Conservation (phyloP, 371 early-diverging fungal species). For the Actinomortierella ambigua region DNA sequence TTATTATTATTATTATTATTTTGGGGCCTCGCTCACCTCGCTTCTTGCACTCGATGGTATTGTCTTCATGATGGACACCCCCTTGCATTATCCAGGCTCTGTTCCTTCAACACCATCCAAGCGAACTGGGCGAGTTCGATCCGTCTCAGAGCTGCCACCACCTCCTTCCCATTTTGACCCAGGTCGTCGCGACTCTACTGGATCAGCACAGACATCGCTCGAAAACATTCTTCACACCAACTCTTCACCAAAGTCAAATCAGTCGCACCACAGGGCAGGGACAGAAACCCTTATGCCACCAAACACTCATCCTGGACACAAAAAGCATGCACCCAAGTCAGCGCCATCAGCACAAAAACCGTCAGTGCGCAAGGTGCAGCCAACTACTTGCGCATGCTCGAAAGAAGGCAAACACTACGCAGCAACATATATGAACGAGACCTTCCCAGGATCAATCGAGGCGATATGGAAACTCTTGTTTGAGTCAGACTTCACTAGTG, state of each 20-base stretch:
- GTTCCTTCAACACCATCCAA: background rate
- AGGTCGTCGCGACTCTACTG: background rate
- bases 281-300: too few species aligned
- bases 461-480: slow-evolving; percentile 56
- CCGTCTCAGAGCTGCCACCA: slow-evolving; percentile 23
- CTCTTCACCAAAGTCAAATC: too few species aligned
- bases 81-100: too few species aligned
- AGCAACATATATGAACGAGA: slow-evolving; percentile 54
- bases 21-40: too few species aligned
- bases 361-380: background rate
- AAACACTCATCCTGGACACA: too few species aligned
- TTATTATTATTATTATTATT: background rate
- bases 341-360: background rate
- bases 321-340: too few species aligned
- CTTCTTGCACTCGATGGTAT: too few species aligned
- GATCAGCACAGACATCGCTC: background rate
- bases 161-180: slow-evolving; percentile 18
- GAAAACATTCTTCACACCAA: slow-evolving; percentile 1
- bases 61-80: too few species aligned
- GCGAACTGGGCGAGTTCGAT: slow-evolving; percentile 21
- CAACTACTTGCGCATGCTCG: slow-evolving; percentile 54
- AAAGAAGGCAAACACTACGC: slow-evolving; percentile 55
- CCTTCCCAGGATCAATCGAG: slow-evolving; percentile 54
- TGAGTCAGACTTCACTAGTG: slow-evolving; percentile 31
- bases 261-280: too few species aligned